Base-by-base conservation (phyloP, 2,329 filamentous ascomycete genomes). In the Pestalotiopsis sp. region DNA sequence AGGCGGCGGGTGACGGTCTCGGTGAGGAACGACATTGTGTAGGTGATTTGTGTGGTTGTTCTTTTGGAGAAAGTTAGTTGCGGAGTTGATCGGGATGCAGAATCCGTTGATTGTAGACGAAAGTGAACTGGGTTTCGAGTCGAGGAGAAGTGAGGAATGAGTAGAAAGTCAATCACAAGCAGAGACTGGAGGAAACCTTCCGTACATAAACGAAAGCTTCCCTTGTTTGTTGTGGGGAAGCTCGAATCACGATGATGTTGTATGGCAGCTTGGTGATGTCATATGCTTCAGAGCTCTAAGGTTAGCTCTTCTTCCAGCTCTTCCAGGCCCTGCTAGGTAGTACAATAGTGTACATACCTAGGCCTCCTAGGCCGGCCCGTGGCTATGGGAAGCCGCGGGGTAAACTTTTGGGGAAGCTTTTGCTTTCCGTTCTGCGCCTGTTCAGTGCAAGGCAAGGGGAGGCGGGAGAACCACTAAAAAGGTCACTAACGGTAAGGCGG, bases 1-100 rank as follows among this genome's bases (percentile, higher is more conserved):
- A 83, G 71, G 65, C 83, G 82, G 76, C 85, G 83, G 71, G 79
- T 68, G 70, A 81, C 73, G 68, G 79, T 75, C 74, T 85, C 77
- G 68, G 84, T 82, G 79, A 88, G 78, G 78, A 85, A 85, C 64
- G 86, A 87, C 86, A 89, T 89, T 58, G 4, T 65, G 44, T 55
- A 57, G 63, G 14, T 57, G 14, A 1, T 17, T n/a, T 55, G 38
- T 17, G 30, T 20, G 44, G 26, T 22, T 55, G 63, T 56, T 57
- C 2, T 24, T 30, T n/a, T 55, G 22, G 58, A 17, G 24, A 57
- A 57, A 57, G n/a, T 17, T 58, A 58, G 24, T 26, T 58, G 4
- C 11, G n/a, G 7, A 10, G 20, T 20, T 3, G 44, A 6, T 58
- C 24, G 22, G 11, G 11, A 35, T 26, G 24, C 14, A 0, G 26